Conservation (phyloP, 441 rosid genomes). For the Bruguiera hainesii region DNA sequence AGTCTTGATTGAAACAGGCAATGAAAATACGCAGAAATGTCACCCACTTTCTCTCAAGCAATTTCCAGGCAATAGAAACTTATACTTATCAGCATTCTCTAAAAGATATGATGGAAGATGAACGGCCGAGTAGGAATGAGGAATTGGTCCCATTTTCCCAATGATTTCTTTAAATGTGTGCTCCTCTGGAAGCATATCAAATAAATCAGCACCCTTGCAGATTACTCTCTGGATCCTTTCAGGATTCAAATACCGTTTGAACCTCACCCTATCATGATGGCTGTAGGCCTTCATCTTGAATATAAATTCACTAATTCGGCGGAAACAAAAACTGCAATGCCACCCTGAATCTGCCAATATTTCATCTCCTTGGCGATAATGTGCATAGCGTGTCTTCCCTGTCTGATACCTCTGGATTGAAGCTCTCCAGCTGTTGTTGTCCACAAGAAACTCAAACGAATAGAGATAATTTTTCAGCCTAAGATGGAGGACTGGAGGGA, state of each 20-base stretch:
- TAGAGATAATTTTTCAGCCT: conserved; percentile 85
- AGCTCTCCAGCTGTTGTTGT: conserved; percentile 93
- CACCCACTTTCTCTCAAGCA: conserved; percentile 69
- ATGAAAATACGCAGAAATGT: conserved; percentile 5
- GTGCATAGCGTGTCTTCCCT: conserved; percentile 79
- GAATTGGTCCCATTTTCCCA: conserved; percentile 94
- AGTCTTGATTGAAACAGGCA: conserved; percentile 24
- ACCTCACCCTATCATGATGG: conserved; percentile 85
- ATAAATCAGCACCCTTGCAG: conserved; percentile 85
- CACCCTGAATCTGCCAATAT: conserved; percentile 89
- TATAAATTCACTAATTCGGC: conserved; percentile 73
- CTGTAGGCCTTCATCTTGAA: conserved; percentile 98
- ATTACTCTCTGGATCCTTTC: conserved; percentile 81
- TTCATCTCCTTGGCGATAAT: conserved; percentile 79
- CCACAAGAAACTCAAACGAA: conserved; percentile 82
- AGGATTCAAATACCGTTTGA: conserved; percentile 71
- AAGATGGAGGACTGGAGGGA: conserved; percentile 72
- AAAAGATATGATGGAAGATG: conserved; percentile 85
- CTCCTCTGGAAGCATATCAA: conserved; percentile 96
- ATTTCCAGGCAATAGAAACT: conserved; percentile 82
- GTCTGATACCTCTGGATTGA: conserved; percentile 74
- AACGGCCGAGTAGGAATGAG: conserved; percentile 89
- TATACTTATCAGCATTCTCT: conserved; percentile 77
- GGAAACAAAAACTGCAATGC: conserved; percentile 98
- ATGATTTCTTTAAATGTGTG: conserved; percentile 90